These are phyloP conservation scores for Calocera viscosa DNA, from an alignment of 768 basidiomycete species.

Conservation along the genomic window DNA sequence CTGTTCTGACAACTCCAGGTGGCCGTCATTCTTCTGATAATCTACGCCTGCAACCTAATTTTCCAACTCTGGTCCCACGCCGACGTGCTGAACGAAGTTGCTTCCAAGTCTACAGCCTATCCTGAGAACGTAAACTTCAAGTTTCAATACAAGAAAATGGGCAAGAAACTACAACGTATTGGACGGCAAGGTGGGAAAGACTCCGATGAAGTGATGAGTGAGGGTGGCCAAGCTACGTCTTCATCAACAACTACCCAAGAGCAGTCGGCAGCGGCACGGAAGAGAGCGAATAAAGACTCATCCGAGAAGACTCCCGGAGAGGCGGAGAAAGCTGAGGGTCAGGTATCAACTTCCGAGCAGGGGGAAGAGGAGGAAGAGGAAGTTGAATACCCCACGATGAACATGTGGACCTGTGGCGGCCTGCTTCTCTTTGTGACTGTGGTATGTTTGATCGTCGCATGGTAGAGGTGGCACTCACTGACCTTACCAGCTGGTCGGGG, in stretches of 20 bases:
- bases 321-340: neutral
- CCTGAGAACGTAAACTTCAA: constrained; percentile 4
- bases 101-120: constrained; percentile 23
- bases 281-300: neutral
- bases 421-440: constrained; percentile 49
- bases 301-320: neutral
- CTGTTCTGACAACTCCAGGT: constrained; percentile 33
- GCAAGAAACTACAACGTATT: neutral
- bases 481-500: constrained; percentile 36
- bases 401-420: constrained; percentile 43
- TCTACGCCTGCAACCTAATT: constrained; percentile 59
- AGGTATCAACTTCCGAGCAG: constrained; percentile 16
- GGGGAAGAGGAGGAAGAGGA: constrained; percentile 29
- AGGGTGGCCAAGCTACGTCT: neutral
- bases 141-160: constrained; percentile 6
- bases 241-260: neutral
- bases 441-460: constrained; percentile 31
- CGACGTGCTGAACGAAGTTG: constrained; percentile 38
- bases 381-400: constrained; percentile 45
- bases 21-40: constrained; percentile 54
- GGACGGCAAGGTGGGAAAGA: neutral
- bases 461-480: neutral
- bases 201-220: neutral
- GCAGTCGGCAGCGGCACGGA: neutral
- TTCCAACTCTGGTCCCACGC: constrained; percentile 72